Evolutionary conservation across 164 flowering plant genomes (phyloP), one percentile per base, ranked within the genome.

Genomic region (Litsea cubeba): DNA sequence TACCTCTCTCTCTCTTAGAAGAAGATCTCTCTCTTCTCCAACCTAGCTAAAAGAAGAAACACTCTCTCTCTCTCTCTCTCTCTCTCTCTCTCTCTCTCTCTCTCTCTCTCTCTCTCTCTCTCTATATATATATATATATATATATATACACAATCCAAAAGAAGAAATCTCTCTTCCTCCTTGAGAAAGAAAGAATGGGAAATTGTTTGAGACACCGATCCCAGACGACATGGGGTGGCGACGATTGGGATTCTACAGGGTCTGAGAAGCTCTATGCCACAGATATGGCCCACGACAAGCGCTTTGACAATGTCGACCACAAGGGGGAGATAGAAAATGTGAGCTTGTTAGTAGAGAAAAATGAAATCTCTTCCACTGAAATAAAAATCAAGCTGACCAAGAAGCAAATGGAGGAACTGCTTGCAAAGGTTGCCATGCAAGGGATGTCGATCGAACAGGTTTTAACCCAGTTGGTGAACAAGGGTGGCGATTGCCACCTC

Each of bases 401-500:
- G 74, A 72, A 72, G 66, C 67, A 72, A 22, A 28, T 72, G 74
- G 32, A 72, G 67, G 65, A 72, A 35, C 24, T 72, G 67, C 50
- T 72, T 12, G 65, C 66, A 7, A 35, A 28, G 28, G 35, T 50
- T 3, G 74, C 11, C 3, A 35, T 62, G 17, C 74, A 72, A 58
- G 64, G 67, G 26, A 28, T 58, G 18, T 60, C 74, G 24, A 22
- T 58, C 50, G 50, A 72, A 25, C 28, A 57, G 14, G 18, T 72
- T 12, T 12, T 72, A 28, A 11, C 49, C 28, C 64, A 57, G 51
- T 18, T 72, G 51, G 12, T 40, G 66, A 58, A 23, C 50, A 40
- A 26, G 8, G 35, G 72, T 6, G 51, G 50, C 12, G 50, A 28
- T 14, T 22, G 18, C 12, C n/a, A 20, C 1, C 49, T 35, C 14